Base-by-base conservation (phyloP, 2,329 filamentous ascomycete species). In the Neofusicoccum laricinum region DNA sequence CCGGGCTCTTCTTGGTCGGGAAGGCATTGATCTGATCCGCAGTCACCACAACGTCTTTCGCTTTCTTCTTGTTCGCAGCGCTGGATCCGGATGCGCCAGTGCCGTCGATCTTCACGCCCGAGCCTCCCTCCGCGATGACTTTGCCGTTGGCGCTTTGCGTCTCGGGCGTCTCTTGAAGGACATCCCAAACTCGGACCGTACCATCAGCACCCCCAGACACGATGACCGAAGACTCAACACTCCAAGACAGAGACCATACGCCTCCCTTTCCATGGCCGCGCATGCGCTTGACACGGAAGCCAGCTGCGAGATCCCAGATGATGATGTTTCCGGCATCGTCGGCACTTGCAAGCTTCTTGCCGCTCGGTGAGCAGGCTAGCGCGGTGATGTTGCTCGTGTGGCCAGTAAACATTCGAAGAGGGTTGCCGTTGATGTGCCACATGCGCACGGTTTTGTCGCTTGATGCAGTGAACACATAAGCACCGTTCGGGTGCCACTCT, bases 1-100 rank as follows among this genome's bases (percentile, higher is more conserved):
- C 91, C 0, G 94, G 93, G 15, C 90, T 94, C 80, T 96, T 97
- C 85, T 99, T 99, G 3, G 95, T 98, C 0, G 92, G 89, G 74
- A 97, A 98, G 0, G 92, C 93, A 68, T 88, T 92, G 78, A 99
- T 96, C 78, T 98, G 95, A 73, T 99, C 95, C 0, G 93, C 89
- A 0, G 90, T 93, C 49, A 97, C 90, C 71, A 92, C 91, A 3
- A 93, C 91, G 71, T 97, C 94, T 77, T 97, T 97, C 76, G 92
- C 92, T 81, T 96, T 96, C 84, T 77, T 80, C 36, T 77, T 67
- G 73, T 71, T 48, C 12, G 69, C 69, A 4, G 59, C 66, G 7
- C 68, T 65, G 6, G 66, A 65, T 58, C 75, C 75, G 25, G 79
- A 73, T 32, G 32, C 74, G 17, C 70, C 73, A 4, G 76, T 76